Base-by-base conservation (phyloP, 2,329 filamentous ascomycete genomes). In the Monosporascus cannonballus region DNA sequence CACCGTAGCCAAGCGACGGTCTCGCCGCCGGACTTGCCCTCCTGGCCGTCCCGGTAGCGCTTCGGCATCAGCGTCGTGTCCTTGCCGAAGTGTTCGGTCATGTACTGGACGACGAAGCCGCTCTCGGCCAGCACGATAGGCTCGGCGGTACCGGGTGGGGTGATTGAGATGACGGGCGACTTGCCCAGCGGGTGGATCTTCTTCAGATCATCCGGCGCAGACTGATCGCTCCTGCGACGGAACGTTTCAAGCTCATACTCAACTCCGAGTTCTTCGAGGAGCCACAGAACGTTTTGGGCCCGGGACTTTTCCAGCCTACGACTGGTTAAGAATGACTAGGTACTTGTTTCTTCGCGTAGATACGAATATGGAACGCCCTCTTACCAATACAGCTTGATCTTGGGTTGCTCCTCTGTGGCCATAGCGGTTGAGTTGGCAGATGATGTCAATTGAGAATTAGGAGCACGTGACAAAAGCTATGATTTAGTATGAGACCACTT, bases 121-220 rank as follows among this genome's bases (percentile, higher is more conserved):
- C 87, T 93, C 73, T 97, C 93, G 9, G 90, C 89, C 47, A 96
- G 73, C 0, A 93, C 80, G 11, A 82, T 63, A 2, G 79, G 74
- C 59, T 79, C 67, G 6, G 60, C 50, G 17, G 59, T 56, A 51
- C 61, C 71, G 0, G 72, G 60, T 0, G 74, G 67, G n/a, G 70
- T 73, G 61, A 96, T 75, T 8, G 80, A 81, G 58, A 97, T 73
- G 42, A 93, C 73, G 0, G 93, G 93, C 1, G 90, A 91, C 69
- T 96, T 96, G 56, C 93, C 93, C 4, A 96, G 77, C 0, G 90
- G 87, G 64, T 96, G 90, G 38, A 96, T 72, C 57, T 89, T 77
- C 64, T 87, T 85, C 46, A 96, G 79, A 63, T 89, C 86, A 0
- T 83, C 75, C 3, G 90, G 89, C 1, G 92, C 92, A n/a, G 89